Conservation (phyloP, 2,329 filamentous ascomycete species). For the Alternaria solani region DNA sequence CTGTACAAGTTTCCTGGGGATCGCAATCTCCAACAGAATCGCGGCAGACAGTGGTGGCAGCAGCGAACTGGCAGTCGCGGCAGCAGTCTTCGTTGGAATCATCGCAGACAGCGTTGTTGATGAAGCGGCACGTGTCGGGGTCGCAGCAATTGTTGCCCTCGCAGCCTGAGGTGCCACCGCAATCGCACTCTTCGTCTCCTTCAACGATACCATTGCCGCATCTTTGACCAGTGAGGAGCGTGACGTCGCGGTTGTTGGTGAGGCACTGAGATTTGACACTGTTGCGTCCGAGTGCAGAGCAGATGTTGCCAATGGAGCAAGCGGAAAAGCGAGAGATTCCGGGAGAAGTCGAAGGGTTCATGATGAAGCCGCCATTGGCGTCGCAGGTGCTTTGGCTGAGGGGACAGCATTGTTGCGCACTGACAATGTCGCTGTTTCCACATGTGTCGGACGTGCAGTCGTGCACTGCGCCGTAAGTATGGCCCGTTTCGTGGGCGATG, state of each 20-base stretch:
- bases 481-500: slow-evolving; percentile 91
- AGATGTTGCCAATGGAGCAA: slow-evolving; percentile 93
- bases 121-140: slow-evolving; percentile 85
- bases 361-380: slow-evolving; percentile 82
- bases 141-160: slow-evolving; percentile 83
- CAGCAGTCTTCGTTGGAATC: slow-evolving; percentile 89
- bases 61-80: slow-evolving; percentile 72
- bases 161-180: slow-evolving; percentile 79
- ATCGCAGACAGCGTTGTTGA: slow-evolving; percentile 75
- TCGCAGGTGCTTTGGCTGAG: slow-evolving; percentile 73
- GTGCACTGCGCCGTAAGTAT: slow-evolving; percentile 95
- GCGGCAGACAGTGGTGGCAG: slow-evolving; percentile 78
- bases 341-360: slow-evolving; percentile 87
- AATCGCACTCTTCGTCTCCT: slow-evolving; percentile 93
- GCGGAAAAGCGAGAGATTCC: slow-evolving; percentile 82
- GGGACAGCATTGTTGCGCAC: slow-evolving; percentile 80
- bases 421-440: slow-evolving; percentile 65
- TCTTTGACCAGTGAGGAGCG: slow-evolving; percentile 80
- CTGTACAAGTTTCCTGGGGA: slow-evolving; percentile 82
- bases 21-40: slow-evolving; percentile 82
- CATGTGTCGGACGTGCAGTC: slow-evolving; percentile 82
- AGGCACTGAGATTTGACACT: slow-evolving; percentile 80
- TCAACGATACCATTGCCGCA: slow-evolving; percentile 99
- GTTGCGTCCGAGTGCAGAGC: slow-evolving; percentile 79
- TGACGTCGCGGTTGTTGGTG: slow-evolving; percentile 83